A percentile compares a stretch with the other conserved stretches of the same genome.
These are phyloP conservation scores for Fusarium tuaranense DNA, from an alignment of 2,329 filamentous ascomycete genomes.

Conservation along the genomic window DNA sequence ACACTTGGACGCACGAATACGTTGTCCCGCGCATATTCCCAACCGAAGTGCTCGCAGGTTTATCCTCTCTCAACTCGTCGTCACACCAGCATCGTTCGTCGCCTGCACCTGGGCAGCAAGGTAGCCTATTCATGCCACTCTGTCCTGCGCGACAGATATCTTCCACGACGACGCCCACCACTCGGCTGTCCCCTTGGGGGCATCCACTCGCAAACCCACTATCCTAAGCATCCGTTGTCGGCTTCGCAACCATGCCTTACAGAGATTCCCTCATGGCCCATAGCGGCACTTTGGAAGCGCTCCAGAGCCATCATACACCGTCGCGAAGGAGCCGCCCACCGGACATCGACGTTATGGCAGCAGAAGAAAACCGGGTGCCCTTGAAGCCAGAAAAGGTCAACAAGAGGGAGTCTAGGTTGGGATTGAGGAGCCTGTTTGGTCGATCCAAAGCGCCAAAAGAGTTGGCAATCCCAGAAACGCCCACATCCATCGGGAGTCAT, in stretches of 20 bases:
- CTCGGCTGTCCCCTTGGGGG: conserved; percentile 20
- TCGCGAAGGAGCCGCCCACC: conserved; percentile 42
- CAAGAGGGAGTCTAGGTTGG: conserved; percentile 64
- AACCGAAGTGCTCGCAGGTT: conserved; percentile 22
- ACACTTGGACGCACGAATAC: conserved; percentile 26
- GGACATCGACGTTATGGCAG: conserved; percentile 39
- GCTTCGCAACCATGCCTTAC: conserved; percentile 31
- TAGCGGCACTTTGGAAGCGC: conserved; percentile 37
- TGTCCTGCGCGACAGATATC: conserved; percentile 18
- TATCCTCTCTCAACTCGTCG: conserved; percentile 8
- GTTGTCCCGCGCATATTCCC: conserved; percentile 21
- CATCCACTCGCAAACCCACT: background rate
- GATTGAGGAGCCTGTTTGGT: conserved; percentile 63
- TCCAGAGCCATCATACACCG: conserved; percentile 39
- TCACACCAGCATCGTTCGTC: conserved; percentile 18
- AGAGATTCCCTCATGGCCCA: conserved; percentile 45
- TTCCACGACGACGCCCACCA: conserved; percentile 22
- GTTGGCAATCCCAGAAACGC: conserved; percentile 44
- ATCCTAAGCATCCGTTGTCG: background rate
- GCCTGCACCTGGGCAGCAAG: conserved; percentile 17
- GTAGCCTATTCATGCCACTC: conserved; percentile 30
- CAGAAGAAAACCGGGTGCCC: conserved; percentile 53
- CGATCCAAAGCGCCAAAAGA: conserved; percentile 56
- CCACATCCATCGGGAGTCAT: conserved; percentile 55
- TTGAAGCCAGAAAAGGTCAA: conserved; percentile 57